Base-by-base conservation (phyloP, 768 basidiomycete species). In the Leccinum obscurum region DNA sequence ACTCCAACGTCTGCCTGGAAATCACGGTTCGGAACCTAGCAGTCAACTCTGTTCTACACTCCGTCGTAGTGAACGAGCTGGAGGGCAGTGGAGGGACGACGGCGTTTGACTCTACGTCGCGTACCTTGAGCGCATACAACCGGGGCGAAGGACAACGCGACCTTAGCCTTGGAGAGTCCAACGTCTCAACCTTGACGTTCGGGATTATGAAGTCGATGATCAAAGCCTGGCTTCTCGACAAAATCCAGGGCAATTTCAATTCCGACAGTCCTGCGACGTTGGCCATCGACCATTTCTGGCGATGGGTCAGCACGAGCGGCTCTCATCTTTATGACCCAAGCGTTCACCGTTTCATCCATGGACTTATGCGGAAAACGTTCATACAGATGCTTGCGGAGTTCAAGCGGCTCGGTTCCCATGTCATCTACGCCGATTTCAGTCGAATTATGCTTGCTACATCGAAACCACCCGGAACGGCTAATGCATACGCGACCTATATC, bases 301-400 rank as follows among this genome's bases (percentile, higher is more conserved):
- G 97, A 48, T 99, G 97, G 97, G 83, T 97, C 64, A 90, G 88
- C 72, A 93, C 93, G 2, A 86, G 83, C 49, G 81, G 87, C 6
- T 91, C 95, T 17, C 83, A 88, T 59, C 85, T 98, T 79, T 95
- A 93, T 71, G 97, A 99, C 69, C 88, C 94, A 2, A 89, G 92
- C 60, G 81, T 99, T 6, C 94, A 98, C 70, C 87, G 90, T 1
- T 99, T 99, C 74, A 78, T 98, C 9, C 90, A 95, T 66, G 92
- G 94, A 14, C 83, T 98, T 52, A 99, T 99, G 97, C 87, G 92
- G 61, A 98, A 99, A 78, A 95, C 92, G 0, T 98, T 98, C 77
- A 91, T 97, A 58, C 97, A 98, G 75, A 81, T 99, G 63, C 82
- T 98, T 22, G 95, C 96, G 14, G 97, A 99, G 73, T 95, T 98